Evolutionary conservation across 2,329 filamentous ascomycete species (phyloP), one percentile per base, ranked within the genome.

Genomic region (Verticillium albo-atrum): DNA sequence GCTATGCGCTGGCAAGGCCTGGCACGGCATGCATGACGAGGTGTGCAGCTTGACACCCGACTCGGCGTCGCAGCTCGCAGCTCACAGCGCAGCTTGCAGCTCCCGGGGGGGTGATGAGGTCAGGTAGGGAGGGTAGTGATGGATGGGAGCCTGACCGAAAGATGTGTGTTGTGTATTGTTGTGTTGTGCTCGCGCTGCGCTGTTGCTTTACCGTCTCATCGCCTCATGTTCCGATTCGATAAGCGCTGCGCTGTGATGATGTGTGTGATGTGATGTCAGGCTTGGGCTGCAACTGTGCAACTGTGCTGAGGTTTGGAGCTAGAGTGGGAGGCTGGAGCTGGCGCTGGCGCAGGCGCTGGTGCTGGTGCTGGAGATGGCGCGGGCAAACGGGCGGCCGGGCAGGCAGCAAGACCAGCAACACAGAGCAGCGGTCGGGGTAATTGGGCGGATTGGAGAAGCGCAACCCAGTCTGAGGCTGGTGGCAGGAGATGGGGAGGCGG

Each of bases 11-110:
- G 78, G 78, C 63, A 65, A 47, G 37, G 37, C 37, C 37, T 47
- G 60, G 58, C 62, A 57, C 58, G 67, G 66, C 81, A 83, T 84
- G 81, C 81, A 84, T 82, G 79, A 82, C 79, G 79, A 79, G 78
- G 81, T 77, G 79, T 82, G 82, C 80, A 82, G 75, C 73, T 70
- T 70, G 72, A 72, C 70, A 71, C 75, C 74, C 75, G 77, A 71
- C 74, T 73, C 76, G 76, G 74, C 23, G 37, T 47, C 37, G 37
- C 37, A 17, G 7, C n/a, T 23, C 20, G 20, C 37, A 25, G 37
- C 37, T 25, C 9, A 14, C 9, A 32, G 30, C n/a, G 34, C 34
- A 37, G 34, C 34, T 37, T 14, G 34, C n/a, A n/a, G n/a, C n/a
- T n/a, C 14, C 15, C 34, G 34, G 34, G 61, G 56, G 47, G 60